These are phyloP conservation scores for Russula sp. DNA, from an alignment of 768 basidiomycete species.

Conservation along the genomic window DNA sequence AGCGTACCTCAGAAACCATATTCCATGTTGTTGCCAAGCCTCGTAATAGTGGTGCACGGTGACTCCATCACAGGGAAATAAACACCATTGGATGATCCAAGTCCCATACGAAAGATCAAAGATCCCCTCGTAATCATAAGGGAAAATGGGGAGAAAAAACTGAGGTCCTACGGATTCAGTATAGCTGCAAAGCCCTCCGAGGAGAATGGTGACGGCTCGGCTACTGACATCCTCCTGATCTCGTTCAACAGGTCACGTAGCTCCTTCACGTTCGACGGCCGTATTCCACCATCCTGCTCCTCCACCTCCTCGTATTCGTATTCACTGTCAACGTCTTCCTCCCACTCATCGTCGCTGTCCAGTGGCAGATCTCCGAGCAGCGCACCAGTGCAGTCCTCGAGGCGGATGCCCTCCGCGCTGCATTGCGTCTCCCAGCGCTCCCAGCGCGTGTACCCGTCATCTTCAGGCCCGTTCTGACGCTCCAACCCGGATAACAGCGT, in stretches of 20 bases:
- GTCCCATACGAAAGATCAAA: background rate
- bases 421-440: constrained; percentile 62
- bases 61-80: too few relatives aligned
- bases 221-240: constrained; percentile 18
- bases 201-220: constrained; percentile 1
- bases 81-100: background rate
- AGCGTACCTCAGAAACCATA: too few relatives aligned
- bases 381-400: constrained; percentile 74
- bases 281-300: constrained; percentile 21
- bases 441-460: constrained; percentile 45
- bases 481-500: constrained; percentile 53
- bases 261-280: constrained; percentile 22
- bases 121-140: background rate
- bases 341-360: constrained; percentile 30
- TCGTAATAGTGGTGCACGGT: too few relatives aligned
- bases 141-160: background rate
- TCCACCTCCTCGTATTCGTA: constrained; percentile 31
- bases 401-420: constrained; percentile 39
- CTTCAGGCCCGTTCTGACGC: constrained; percentile 40
- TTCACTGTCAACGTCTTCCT: constrained; percentile 24
- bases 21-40: too few relatives aligned
- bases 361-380: constrained; percentile 41
- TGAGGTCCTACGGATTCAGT: background rate
- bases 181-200: constrained; percentile 9
- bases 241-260: constrained; percentile 19